phyloP scores from a whole-genome alignment of 2,329 filamentous ascomycete species.

The Ascochyta lentis region DNA sequence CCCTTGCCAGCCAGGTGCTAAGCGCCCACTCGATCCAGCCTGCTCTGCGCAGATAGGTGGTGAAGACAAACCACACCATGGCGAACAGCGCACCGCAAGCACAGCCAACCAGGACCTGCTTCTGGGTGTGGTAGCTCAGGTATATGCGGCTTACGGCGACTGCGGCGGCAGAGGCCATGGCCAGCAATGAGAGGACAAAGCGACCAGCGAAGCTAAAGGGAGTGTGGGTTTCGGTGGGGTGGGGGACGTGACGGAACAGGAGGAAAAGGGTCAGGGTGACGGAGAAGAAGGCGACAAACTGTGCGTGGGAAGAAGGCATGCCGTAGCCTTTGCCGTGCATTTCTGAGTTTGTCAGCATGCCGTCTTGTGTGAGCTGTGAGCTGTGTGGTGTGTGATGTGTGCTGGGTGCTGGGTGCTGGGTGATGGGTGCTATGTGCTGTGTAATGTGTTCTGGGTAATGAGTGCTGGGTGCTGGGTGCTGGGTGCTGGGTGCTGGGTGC shows the following conservation, averaged over 20 bases:
- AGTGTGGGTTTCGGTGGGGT: constrained; percentile 55
- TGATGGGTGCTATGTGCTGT: too few species aligned
- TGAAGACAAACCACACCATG: constrained; percentile 78
- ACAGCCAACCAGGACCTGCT: constrained; percentile 84
- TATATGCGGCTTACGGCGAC: constrained; percentile 87
- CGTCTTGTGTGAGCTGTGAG: not conserved
- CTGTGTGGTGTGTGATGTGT: too few species aligned
- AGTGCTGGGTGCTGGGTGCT: too few species aligned
- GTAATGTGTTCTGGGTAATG: too few species aligned
- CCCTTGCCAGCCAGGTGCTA: constrained; percentile 67
- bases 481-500: too few species aligned
- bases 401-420: too few species aligned
- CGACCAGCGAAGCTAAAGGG: constrained; percentile 70
- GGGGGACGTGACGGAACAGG: constrained; percentile 71
- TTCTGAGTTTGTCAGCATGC: constrained; percentile 51
- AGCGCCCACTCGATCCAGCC: constrained; percentile 78
- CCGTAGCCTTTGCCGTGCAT: constrained; percentile 92
- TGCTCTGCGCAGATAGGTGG: constrained; percentile 67
- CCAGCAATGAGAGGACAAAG: constrained; percentile 55
- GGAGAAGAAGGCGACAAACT: constrained; percentile 93
- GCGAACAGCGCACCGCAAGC: constrained; percentile 74
- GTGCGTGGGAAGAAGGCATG: constrained; percentile 95
- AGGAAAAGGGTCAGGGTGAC: constrained; percentile 85
- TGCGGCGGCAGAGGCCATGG: constrained; percentile 51
- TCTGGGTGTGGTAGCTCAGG: constrained; percentile 87